Percentiles rank a stretch among this genome's conserved stretches.
phyloP scores from a whole-genome alignment of 2,329 filamentous ascomycete genomes.

The Exophiala calicioides region DNA sequence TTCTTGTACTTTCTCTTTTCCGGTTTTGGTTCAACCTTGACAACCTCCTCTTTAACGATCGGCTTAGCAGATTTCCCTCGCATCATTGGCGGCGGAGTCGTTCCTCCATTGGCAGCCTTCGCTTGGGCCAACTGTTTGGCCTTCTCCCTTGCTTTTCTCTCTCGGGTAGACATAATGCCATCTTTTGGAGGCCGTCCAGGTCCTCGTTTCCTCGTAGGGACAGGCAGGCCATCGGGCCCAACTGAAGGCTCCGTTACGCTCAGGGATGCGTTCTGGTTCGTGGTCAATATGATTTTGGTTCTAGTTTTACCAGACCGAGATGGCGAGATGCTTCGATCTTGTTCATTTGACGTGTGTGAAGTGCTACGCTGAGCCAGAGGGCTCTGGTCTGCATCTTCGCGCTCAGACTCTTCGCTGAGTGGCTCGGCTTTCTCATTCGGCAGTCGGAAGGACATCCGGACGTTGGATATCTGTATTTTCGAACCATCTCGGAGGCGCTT shows the following conservation, averaged over 20 bases:
- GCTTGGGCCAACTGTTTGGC: conserved; percentile 53
- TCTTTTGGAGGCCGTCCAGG: conserved; percentile 67
- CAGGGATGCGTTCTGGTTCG: conserved; percentile 11
- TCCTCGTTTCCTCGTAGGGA: conserved; percentile 49
- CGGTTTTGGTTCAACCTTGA: conserved; percentile 39
- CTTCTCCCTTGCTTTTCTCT: conserved; percentile 56
- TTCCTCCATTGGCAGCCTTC: conserved; percentile 45
- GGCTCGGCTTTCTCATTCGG: conserved; percentile 22
- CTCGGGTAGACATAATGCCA: conserved; percentile 67
- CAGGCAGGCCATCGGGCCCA: conserved; percentile 26
- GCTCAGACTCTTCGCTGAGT: conserved; percentile 25
- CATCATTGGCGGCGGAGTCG: conserved; percentile 43
- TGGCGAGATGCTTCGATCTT: conserved; percentile 19
- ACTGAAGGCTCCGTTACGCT: conserved; percentile 11
- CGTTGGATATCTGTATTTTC: conserved; percentile 55
- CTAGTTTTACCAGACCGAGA: conserved; percentile 18
- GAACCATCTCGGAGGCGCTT: conserved; percentile 58
- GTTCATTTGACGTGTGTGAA: conserved; percentile 19
- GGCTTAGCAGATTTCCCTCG: conserved; percentile 35
- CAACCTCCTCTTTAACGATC: conserved; percentile 33
- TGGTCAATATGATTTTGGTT: conserved; percentile 23
- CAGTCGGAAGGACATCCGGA: conserved; percentile 30
- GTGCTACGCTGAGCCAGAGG: conserved; percentile 13
- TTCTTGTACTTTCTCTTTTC: conserved; percentile 54
- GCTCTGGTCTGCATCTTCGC: conserved; percentile 18